phyloP scores from a whole-genome alignment of 345 rosid genomes.

The Aquilaria malaccensis region DNA sequence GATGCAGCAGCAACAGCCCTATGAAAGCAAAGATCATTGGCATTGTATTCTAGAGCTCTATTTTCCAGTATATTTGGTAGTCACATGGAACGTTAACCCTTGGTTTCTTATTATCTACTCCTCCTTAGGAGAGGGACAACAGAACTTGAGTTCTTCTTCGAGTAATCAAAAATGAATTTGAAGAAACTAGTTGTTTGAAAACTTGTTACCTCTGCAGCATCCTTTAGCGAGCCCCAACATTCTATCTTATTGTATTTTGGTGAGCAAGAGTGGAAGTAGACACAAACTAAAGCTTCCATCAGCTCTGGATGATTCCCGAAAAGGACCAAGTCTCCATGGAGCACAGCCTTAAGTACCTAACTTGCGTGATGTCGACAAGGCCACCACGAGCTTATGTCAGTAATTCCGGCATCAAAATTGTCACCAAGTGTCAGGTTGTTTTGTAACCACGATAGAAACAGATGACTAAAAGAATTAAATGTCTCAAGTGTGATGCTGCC shows the following conservation, averaged over 20 bases:
- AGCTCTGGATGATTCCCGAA: constrained; percentile 67
- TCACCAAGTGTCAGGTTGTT: neutral
- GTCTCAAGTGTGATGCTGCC: too few species aligned
- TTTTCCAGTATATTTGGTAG: too few species aligned
- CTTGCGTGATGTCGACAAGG: constrained; percentile 6
- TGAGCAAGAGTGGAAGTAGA: constrained; percentile 78
- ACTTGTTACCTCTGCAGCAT: constrained; percentile 55
- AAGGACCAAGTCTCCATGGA: constrained; percentile 70
- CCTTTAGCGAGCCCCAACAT: constrained; percentile 81
- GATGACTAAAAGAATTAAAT: too few species aligned
- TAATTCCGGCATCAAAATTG: neutral
- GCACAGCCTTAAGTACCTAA: constrained; percentile 74
- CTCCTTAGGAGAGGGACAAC: neutral
- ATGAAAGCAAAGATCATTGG: too few species aligned
- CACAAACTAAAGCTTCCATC: constrained; percentile 61
- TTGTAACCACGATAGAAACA: neutral
- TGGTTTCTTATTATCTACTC: neutral
- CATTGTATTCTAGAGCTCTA: too few species aligned
- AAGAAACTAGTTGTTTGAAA: neutral
- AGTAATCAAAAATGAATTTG: neutral
- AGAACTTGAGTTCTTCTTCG: neutral
- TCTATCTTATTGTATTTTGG: constrained; percentile 63
- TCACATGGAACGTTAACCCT: too few species aligned
- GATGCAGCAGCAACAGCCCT: too few species aligned
- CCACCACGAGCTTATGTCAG: neutral